Percentiles rank a stretch among this genome's conserved stretches.
These are phyloP conservation scores for Leptodermis oblonga DNA, from an alignment of 257 asterid species.

Conservation along the genomic window DNA sequence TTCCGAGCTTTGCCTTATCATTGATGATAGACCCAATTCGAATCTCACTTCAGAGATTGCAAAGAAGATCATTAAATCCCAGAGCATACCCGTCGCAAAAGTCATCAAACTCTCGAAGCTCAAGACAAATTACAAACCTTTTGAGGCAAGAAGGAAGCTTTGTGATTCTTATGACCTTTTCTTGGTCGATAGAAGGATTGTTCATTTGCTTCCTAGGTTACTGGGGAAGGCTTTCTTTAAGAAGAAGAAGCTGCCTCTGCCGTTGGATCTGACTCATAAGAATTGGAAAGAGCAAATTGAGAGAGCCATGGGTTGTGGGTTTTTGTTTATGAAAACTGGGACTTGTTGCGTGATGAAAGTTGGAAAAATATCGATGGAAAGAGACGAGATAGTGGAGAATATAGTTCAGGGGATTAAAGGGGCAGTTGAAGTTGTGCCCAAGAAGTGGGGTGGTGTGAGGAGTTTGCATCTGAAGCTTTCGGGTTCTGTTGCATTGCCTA, in stretches of 20 bases:
- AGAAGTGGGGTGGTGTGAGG: conserved; percentile 86
- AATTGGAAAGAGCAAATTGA: conserved; percentile 64
- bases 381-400: conserved; percentile 60
- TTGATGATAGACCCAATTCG: conserved; percentile 66
- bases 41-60: conserved; percentile 49
- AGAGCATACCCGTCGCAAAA: conserved; percentile 48
- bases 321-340: conserved; percentile 64
- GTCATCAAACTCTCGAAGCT: conserved; percentile 67
- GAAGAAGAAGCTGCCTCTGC: conserved; percentile 86
- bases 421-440: conserved; percentile 50
- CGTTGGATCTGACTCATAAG: conserved; percentile 61
- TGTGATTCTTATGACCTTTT: conserved; percentile 71
- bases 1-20: conserved; percentile 56
- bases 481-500: conserved; percentile 72
- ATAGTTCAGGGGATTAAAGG: conserved; percentile 46
- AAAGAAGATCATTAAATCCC: conserved; percentile 56
- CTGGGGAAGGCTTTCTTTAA: conserved; percentile 68
- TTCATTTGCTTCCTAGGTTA: conserved; percentile 79
- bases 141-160: conserved; percentile 72
- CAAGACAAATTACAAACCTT: conserved; percentile 67
- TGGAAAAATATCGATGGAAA: conserved; percentile 64
- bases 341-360: conserved; percentile 82
- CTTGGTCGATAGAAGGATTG: conserved; percentile 71
- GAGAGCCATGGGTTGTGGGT: conserved; percentile 56
- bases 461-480: conserved; percentile 72